These are phyloP conservation scores for Zygosaccharomyces rouxii DNA, from an alignment of 805 yeast genomes.

Conservation along the genomic window DNA sequence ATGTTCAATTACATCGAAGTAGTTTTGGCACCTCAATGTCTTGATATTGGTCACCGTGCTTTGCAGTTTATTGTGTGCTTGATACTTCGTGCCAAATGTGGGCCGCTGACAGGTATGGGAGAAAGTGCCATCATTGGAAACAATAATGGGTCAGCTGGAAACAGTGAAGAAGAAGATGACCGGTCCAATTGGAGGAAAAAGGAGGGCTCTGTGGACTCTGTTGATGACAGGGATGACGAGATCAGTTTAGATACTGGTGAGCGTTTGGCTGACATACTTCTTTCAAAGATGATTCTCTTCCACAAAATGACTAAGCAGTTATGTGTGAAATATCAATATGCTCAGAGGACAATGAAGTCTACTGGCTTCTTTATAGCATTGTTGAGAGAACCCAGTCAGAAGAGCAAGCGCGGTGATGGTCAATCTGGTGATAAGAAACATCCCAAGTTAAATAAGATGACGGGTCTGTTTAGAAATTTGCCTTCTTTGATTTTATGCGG, in stretches of 20 bases:
- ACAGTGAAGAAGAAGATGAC: conserved; percentile 30
- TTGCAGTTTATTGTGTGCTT: conserved; percentile 55
- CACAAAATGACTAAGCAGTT: conserved; percentile 41
- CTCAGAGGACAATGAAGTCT: conserved; percentile 64
- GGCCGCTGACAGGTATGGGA: conserved; percentile 37
- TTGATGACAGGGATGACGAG: conserved; percentile 29
- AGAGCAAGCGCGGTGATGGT: conserved; percentile 9
- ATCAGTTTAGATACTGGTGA: conserved; percentile 39
- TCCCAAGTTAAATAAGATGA: conserved; percentile 28
- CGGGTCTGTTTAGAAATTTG: conserved; percentile 31
- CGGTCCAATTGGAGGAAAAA: conserved; percentile 18
- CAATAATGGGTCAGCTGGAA: conserved; percentile 18
- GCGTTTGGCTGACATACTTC: conserved; percentile 36
- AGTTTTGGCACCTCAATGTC: conserved; percentile 45
- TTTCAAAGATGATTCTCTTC: conserved; percentile 42
- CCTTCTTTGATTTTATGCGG: conserved; percentile 34
- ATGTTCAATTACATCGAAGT: conserved; percentile 41
- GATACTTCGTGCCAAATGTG: conserved; percentile 46
- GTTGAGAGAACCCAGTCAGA: conserved; percentile 33
- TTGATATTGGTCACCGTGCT: conserved; percentile 53
- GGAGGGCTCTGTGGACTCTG: conserved; percentile 25
- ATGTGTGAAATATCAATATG: conserved; percentile 57
- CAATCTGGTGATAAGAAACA: conserved; percentile 17
- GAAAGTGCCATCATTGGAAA: conserved; percentile 27
- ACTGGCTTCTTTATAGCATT: conserved; percentile 41